These are phyloP conservation scores for Neoboletus brunneissimus DNA, from an alignment of 768 basidiomycete genomes.

Conservation along the genomic window DNA sequence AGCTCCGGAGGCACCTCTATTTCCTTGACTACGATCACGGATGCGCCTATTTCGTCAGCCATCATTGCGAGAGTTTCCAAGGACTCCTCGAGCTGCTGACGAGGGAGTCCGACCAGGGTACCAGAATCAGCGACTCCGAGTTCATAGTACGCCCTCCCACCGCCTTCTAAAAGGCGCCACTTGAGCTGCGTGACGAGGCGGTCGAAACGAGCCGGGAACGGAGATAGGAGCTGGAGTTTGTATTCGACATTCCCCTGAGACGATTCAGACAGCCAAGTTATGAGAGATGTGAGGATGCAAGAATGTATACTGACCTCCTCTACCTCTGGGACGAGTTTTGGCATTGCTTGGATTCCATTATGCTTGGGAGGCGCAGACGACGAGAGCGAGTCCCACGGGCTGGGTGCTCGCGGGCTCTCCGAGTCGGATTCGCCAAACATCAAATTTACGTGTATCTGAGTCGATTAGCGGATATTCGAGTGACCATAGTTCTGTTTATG, in stretches of 20 bases:
- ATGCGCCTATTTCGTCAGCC: slow-evolving; percentile 92
- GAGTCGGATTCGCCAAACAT: slow-evolving; percentile 87
- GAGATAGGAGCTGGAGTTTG: slow-evolving; percentile 84
- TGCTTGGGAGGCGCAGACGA: slow-evolving; percentile 40
- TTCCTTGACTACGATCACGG: slow-evolving; percentile 87
- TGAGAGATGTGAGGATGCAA: neutral
- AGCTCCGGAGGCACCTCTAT: slow-evolving; percentile 69
- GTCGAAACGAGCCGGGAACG: slow-evolving; percentile 70
- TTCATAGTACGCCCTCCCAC: slow-evolving; percentile 82
- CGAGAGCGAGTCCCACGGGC: slow-evolving; percentile 79
- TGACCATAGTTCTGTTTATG: slow-evolving; percentile 41
- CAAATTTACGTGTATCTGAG: neutral
- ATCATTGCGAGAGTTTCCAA: slow-evolving; percentile 88
- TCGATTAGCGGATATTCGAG: slow-evolving; percentile 48
- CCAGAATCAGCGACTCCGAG: slow-evolving; percentile 86
- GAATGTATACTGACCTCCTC: slow-evolving; percentile 47
- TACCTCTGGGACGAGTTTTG: slow-evolving; percentile 71
- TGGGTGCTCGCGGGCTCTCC: slow-evolving; percentile 74
- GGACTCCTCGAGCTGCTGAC: slow-evolving; percentile 72
- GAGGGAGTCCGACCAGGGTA: slow-evolving; percentile 74
- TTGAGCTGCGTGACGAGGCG: slow-evolving; percentile 93
- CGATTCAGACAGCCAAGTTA: neutral
- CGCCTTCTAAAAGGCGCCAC: slow-evolving; percentile 87
- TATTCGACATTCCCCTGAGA: slow-evolving; percentile 86
- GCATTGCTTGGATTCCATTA: slow-evolving; percentile 38